Base-by-base conservation (phyloP, 108 stramenopile genomes). In the Pseudonitzschia delicatissima region DNA sequence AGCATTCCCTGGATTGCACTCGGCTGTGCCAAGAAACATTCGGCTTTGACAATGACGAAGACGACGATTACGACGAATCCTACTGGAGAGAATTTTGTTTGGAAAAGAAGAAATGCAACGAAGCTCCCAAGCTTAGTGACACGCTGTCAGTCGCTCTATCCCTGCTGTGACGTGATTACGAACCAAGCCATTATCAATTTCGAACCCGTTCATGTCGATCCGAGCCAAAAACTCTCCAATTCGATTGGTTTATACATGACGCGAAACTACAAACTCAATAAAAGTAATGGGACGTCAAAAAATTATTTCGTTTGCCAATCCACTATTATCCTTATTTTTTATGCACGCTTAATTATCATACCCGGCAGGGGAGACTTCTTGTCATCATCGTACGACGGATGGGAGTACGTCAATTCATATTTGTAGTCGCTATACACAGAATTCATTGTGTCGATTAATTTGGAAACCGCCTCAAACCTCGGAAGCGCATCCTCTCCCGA, bases 401-500 rank as follows among this genome's bases (percentile, higher is more conserved):
- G 82, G 39, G 89, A 80, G 57, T 92, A 80, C 27, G 83, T 77
- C 40, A 88, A 34, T 18, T 82, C 83, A 60, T 85, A 79, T 2
- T 68, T 49, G 45, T 77, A 82, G 44, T 91, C 85, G 21, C 77
- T 83, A 45, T 78, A 86, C 33, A 89, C 29, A 49, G 75, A 86
- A 11, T 87, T 69, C 62, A 71, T 79, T 25, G 84, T 74, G 31
- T 83, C 81, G 40, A 88, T 67, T 21, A 92, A 39, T 63, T 87
- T 77, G 4, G 82, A 76, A 4, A 87, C 78, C n/a, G 84, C 84
- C 7, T 75, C 74, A 67, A 89, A 92, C 26, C 90, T 70, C 20
- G 52, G 62, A 58, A 78, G 83, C 9, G 66, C 68, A 49, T 74
- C 69, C 26, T 25, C 31, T 7, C 61, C 57, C 1, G 35, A 20